These are phyloP conservation scores for Phoma herbarum DNA, from an alignment of 2,329 filamentous ascomycete species.

Conservation along the genomic window DNA sequence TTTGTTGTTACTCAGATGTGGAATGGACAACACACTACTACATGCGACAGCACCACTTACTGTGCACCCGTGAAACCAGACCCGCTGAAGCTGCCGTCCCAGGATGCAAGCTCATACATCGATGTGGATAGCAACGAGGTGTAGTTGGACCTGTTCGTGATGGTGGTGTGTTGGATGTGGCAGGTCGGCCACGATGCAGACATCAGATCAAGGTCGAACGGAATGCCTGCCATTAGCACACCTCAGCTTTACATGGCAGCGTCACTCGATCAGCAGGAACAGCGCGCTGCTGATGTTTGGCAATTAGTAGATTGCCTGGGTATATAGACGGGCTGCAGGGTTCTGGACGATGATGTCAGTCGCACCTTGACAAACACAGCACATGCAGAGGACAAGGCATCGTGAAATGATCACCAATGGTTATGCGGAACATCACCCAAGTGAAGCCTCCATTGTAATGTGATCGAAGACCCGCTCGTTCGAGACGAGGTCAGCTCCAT, in stretches of 20 bases:
- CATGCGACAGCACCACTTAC: not conserved
- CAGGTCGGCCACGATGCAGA: not conserved
- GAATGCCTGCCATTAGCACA: not conserved
- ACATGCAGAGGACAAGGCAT: constrained; percentile 31
- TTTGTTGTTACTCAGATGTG: not conserved
- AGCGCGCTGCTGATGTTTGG: constrained; percentile 7
- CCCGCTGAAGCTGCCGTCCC: no score
- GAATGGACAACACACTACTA: not conserved
- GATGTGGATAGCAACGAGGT: no score
- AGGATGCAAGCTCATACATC: no score
- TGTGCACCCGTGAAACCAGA: no score
- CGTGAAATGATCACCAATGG: constrained; percentile 60
- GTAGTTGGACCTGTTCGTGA: no score
- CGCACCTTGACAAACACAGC: constrained; percentile 28
- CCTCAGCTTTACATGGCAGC: not conserved
- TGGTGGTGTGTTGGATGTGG: not conserved
- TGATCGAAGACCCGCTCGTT: constrained; percentile 51
- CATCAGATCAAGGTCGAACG: not conserved
- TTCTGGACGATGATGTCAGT: constrained; percentile 13
- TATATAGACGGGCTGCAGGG: constrained; percentile 3
- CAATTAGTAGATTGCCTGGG: constrained; percentile 20
- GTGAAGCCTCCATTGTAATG: constrained; percentile 67
- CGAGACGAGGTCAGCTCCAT: constrained; percentile 53
- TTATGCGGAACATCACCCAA: constrained; percentile 66
- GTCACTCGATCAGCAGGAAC: constrained; percentile 6